A percentile compares a stretch with the other conserved stretches of the same genome.
phyloP scores from a whole-genome alignment of 768 basidiomycete species.

The Saitozyma sp. region DNA sequence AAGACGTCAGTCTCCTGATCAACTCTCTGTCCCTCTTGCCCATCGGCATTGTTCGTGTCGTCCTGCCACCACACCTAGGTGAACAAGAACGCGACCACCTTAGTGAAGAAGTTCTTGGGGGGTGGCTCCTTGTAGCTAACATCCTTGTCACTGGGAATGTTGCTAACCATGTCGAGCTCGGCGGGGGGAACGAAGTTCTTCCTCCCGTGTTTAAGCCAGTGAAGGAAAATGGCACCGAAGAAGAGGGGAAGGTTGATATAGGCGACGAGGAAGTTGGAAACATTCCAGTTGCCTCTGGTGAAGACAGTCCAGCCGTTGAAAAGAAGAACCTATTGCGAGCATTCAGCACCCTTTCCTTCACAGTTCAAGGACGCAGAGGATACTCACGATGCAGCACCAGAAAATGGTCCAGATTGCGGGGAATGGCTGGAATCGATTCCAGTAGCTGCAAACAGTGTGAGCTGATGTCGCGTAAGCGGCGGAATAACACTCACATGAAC shows the following conservation, averaged over 20 bases:
- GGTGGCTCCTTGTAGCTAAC: slow-evolving; percentile 27
- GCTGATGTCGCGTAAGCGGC: background rate
- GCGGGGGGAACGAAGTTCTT: slow-evolving; percentile 2
- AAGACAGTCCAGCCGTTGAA: no score
- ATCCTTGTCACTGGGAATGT: slow-evolving; percentile 10
- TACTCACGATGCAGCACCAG: no score
- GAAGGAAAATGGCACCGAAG: slow-evolving; percentile 5
- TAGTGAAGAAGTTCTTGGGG: slow-evolving; percentile 22
- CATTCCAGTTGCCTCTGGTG: no score
- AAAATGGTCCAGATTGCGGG: no score
- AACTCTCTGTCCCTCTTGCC: no score
- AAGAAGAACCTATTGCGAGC: no score
- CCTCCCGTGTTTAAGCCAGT: slow-evolving; percentile 4
- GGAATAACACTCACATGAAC: slow-evolving; percentile 2
- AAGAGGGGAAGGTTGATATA: slow-evolving; percentile 19
- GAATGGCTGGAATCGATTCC: background rate
- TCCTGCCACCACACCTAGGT: slow-evolving; percentile 6
- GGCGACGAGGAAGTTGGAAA: slow-evolving; percentile 11
- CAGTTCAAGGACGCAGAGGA: no score
- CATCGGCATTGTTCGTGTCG: no score
- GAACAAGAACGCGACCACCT: slow-evolving; percentile 24
- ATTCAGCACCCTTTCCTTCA: no score
- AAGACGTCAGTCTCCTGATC: no score
- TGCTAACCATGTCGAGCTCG: slow-evolving; percentile 18
- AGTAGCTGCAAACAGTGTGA: slow-evolving; percentile 13